These are phyloP conservation scores for Rhizoclosmatium globosum DNA, from an alignment of 192 early-diverging fungal species.

Conservation along the genomic window DNA sequence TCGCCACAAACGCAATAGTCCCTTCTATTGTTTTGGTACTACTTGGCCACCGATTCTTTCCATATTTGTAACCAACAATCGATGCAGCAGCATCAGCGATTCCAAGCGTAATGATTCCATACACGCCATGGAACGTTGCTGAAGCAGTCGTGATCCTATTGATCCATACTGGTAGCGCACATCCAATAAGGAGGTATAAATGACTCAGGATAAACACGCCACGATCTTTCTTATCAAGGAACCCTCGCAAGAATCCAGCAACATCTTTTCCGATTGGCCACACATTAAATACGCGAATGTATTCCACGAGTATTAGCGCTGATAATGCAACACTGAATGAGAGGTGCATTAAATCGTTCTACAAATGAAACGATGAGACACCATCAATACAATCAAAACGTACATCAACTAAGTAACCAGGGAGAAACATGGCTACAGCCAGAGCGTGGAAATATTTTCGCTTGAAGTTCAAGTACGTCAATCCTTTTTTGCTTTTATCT, in stretches of 20 bases:
- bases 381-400: neutral
- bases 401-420: conserved; percentile 78
- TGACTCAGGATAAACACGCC: conserved; percentile 88
- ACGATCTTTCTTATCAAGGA: conserved; percentile 85
- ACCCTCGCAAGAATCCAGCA: conserved; percentile 76
- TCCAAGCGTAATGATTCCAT: conserved; percentile 87
- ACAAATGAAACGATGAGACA: neutral
- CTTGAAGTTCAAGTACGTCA: conserved; percentile 47
- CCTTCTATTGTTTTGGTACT: conserved; percentile 83
- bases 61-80: conserved; percentile 79
- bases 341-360: conserved; percentile 80
- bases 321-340: conserved; percentile 81
- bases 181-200: conserved; percentile 89
- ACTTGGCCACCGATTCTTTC: conserved; percentile 72
- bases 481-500: conserved; percentile 3
- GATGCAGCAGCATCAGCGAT: conserved; percentile 92
- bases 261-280: conserved; percentile 71
- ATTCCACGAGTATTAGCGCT: conserved; percentile 79
- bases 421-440: conserved; percentile 86
- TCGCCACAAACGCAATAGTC: conserved; percentile 78
- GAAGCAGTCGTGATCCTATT: conserved; percentile 54
- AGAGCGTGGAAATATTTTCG: conserved; percentile 90
- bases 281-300: conserved; percentile 79
- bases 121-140: conserved; percentile 47
- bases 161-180: conserved; percentile 91